phyloP scores from a whole-genome alignment of 805 yeast genomes.

The Starmera dryadoides region DNA sequence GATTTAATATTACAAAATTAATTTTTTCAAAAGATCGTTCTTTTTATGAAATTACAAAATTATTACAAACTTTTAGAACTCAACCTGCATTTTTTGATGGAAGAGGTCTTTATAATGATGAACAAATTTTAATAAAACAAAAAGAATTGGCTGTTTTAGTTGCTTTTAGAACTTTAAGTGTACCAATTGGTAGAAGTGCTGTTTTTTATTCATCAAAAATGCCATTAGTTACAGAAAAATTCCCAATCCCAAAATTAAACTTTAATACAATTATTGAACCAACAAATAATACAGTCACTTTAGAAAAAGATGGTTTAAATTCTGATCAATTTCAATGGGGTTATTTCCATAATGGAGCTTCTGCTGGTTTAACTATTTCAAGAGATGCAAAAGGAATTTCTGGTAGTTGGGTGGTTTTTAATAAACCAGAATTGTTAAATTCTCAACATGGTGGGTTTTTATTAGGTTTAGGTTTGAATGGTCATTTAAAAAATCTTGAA shows the following conservation, averaged over 20 bases:
- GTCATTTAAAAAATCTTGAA: conserved; percentile 74
- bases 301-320: conserved; percentile 48
- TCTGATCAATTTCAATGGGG: conserved; percentile 65
- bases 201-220: conserved; percentile 57
- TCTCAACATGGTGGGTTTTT: conserved; percentile 93
- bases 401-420: conserved; percentile 90
- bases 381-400: conserved; percentile 59
- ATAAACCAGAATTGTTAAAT: conserved; percentile 61
- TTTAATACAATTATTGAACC: conserved; percentile 63
- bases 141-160: conserved; percentile 52
- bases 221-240: conserved; percentile 81
- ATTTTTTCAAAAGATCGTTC: conserved; percentile 76
- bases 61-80: conserved; percentile 62
- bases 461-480: conserved; percentile 87
- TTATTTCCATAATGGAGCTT: conserved; percentile 84
- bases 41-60: conserved; percentile 64
- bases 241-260: conserved; percentile 71
- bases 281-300: conserved; percentile 51
- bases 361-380: conserved; percentile 76
- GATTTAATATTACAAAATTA: conserved; percentile 57
- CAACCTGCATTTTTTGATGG: conserved; percentile 39
- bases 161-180: conserved; percentile 65
- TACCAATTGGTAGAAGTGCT: conserved; percentile 76
- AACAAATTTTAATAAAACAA: conserved; percentile 47
- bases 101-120: conserved; percentile 36